Evolutionary conservation across 2,329 filamentous ascomycete genomes (phyloP).

Genomic region (Sclerotinia sclerotiorum): DNA sequence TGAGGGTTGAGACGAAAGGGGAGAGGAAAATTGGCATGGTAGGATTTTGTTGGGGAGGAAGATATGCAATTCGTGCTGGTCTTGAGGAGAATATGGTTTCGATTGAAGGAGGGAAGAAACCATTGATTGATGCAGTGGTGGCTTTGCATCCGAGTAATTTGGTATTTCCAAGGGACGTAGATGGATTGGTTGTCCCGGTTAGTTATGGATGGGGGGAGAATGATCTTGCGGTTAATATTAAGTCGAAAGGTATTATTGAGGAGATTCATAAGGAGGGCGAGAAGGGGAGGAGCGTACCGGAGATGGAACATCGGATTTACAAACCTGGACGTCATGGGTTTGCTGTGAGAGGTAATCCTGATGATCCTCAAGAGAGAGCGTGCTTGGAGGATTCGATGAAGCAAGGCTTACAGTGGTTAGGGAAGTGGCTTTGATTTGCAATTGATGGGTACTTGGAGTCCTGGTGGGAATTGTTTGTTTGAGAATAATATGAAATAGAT

Average conservation of each 20-base stretch:
- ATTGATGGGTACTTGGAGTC: not conserved
- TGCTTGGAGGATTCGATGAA: slow-evolving; percentile 42
- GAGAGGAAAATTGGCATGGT: slow-evolving; percentile 42
- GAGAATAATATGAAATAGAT: not conserved
- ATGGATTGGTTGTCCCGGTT: slow-evolving; percentile 38
- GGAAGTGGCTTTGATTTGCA: slow-evolving; percentile 18
- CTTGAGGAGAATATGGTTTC: slow-evolving; percentile 41
- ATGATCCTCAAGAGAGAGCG: slow-evolving; percentile 41
- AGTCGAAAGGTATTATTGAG: slow-evolving; percentile 21
- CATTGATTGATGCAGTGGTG: not conserved
- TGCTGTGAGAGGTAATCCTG: slow-evolving; percentile 43
- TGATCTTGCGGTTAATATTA: slow-evolving; percentile 38
- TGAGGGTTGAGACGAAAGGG: not conserved
- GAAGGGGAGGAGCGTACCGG: slow-evolving; percentile 38
- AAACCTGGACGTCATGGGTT: slow-evolving; percentile 42
- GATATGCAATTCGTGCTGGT: slow-evolving; percentile 40
- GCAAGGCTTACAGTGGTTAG: slow-evolving; percentile 31
- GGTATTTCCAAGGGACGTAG: slow-evolving; percentile 41
- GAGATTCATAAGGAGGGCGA: slow-evolving; percentile 27
- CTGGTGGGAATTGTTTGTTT: not conserved
- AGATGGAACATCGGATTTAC: slow-evolving; percentile 41
- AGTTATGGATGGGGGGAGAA: slow-evolving; percentile 41
- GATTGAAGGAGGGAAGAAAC: slow-evolving; percentile 36
- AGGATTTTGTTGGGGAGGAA: slow-evolving; percentile 44
- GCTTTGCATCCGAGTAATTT: slow-evolving; percentile 41